Evolutionary conservation across 2,329 filamentous ascomycete species (phyloP), one percentile per base, ranked within the genome.

Genomic region (Lachnellula occidentalis): DNA sequence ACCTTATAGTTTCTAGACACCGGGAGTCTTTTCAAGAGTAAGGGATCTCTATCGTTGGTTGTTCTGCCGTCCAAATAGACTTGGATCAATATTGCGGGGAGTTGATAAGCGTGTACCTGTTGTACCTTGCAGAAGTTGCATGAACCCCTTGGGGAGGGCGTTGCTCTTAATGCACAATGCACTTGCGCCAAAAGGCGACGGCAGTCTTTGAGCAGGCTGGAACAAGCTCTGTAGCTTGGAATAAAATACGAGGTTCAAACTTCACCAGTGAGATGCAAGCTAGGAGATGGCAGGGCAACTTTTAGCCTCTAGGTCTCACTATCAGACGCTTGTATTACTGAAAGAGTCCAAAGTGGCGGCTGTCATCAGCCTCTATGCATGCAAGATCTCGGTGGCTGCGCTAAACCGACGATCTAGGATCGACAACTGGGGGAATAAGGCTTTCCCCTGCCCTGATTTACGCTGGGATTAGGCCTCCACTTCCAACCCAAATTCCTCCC

Each of bases 81-180:
- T 22, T 34, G 48, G 42, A 52, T 39, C 17, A 17, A 19, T n/a
- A 43, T 49, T 48, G 11, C 37, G 22, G 34, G 36, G 27, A 14
- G 15, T n/a, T 15, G 45, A 34, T 14, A 31, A 52, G 48, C 49
- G 51, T 55, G 34, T 31, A 31, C 27, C 24, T 36, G 50, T 34
- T 36, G 50, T 34, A 59, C 60, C 62, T 66, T 66, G 57, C 60
- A 64, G 61, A 59, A 48, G 47, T 47, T 34, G 53, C 48, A 45
- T 11, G 34, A 45, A 58, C 45, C 61, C 61, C 61, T 60, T 61
- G 46, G 45, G 39, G 53, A 64, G 60, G 59, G 59, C 50, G 57
- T 51, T 9, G 39, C 47, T 59, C 41, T 61, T 64, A 60, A 63
- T 39, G 34, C 43, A 36, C 9, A 41, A 49, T 34, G 15, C 48